These are phyloP conservation scores for Phialophora chinensis DNA, from an alignment of 2,329 filamentous ascomycete species.

Conservation along the genomic window DNA sequence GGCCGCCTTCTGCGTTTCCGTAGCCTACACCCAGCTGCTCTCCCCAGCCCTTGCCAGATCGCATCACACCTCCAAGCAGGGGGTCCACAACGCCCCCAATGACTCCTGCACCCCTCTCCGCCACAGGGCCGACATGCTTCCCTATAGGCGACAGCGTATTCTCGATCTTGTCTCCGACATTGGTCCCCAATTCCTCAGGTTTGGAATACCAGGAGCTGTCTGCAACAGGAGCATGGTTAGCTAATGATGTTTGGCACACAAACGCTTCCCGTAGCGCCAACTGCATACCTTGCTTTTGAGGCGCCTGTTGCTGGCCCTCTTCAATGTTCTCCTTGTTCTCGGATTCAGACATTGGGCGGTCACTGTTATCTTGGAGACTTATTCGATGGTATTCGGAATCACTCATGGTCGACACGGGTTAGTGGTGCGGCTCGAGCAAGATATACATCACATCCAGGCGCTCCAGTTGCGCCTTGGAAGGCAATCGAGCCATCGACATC, in stretches of 20 bases:
- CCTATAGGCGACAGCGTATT: constrained; percentile 40
- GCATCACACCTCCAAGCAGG: constrained; percentile 39
- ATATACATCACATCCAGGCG: background rate
- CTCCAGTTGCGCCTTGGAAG: background rate
- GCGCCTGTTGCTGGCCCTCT: constrained; percentile 2
- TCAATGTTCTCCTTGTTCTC: constrained; percentile 20
- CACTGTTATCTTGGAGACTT: constrained; percentile 23
- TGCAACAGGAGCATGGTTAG: background rate
- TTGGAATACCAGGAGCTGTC: constrained; percentile 30
- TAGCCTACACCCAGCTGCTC: constrained; percentile 37
- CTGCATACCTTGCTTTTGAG: constrained; percentile 2
- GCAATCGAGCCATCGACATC: constrained; percentile 11
- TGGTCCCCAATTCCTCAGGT: constrained; percentile 36
- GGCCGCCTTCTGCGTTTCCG: constrained; percentile 39
- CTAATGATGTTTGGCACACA: background rate
- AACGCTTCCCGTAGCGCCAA: background rate
- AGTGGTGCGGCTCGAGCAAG: background rate
- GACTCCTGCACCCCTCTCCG: constrained; percentile 34
- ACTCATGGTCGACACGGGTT: constrained; percentile 3
- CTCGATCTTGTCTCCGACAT: constrained; percentile 39
- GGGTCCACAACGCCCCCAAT: constrained; percentile 41
- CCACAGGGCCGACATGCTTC: constrained; percentile 38
- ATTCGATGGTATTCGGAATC: constrained; percentile 11
- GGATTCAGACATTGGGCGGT: constrained; percentile 22
- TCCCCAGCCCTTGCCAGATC: constrained; percentile 37